Percentiles rank a stretch among this genome's conserved stretches.
These are phyloP conservation scores for Mycotypha africana DNA, from an alignment of 371 early-diverging fungal species.

Conservation along the genomic window DNA sequence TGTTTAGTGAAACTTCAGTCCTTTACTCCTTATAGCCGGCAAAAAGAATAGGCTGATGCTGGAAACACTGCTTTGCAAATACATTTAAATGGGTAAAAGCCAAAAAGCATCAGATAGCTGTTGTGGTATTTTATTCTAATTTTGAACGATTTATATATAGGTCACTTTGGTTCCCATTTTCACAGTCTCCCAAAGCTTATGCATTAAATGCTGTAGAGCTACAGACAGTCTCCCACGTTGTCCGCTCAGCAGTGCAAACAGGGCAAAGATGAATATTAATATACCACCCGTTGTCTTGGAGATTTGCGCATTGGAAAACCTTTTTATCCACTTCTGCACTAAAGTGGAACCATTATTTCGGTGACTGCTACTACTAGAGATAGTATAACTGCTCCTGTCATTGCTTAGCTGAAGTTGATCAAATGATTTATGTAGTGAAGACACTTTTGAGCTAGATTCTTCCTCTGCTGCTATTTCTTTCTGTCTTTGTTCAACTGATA, in stretches of 20 bases:
- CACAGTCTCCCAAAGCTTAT: slow-evolving; percentile 33
- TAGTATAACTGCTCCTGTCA: background rate
- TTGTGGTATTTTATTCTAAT: too few relatives aligned
- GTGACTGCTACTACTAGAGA: background rate
- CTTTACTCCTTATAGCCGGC: too few relatives aligned
- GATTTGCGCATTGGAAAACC: background rate
- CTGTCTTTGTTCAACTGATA: background rate
- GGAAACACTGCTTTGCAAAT: too few relatives aligned
- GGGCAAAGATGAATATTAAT: slow-evolving; percentile 10
- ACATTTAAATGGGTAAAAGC: too few relatives aligned
- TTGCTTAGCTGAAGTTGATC: too few relatives aligned
- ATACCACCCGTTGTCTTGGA: too few relatives aligned
- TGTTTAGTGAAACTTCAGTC: too few relatives aligned
- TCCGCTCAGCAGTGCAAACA: slow-evolving; percentile 18
- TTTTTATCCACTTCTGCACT: background rate
- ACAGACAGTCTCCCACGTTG: slow-evolving; percentile 15
- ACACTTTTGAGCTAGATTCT: too few relatives aligned
- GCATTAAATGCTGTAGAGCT: slow-evolving; percentile 3
- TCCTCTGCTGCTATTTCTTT: background rate
- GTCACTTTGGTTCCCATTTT: slow-evolving; percentile 13
- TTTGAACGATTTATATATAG: too few relatives aligned
- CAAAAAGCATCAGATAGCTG: too few relatives aligned
- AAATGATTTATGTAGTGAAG: too few relatives aligned
- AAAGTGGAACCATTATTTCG: background rate
- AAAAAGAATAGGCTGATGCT: too few relatives aligned